Evolutionary conservation across 345 rosid genomes (phyloP), one percentile per base, ranked within the genome.

Genomic region (Pseudoturritis turrita): DNA sequence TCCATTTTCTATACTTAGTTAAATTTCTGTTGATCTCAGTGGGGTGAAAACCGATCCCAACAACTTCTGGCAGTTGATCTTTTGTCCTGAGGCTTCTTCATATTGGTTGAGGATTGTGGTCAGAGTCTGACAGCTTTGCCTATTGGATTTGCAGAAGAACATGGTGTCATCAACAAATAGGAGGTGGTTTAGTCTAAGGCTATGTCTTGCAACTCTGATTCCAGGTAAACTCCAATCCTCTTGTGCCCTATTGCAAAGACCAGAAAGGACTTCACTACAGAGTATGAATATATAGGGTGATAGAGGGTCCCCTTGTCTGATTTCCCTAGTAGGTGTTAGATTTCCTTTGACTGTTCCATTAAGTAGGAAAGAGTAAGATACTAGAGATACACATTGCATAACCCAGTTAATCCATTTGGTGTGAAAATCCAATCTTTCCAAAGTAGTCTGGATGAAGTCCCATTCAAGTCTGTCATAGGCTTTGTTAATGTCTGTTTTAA

Each of bases 191-290:
- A 28, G 3, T 3, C 6, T 28, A 1, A 6, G 31, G 31, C 31
- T 25, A n/a, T n/a, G n/a, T 18, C 23, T 1, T 0, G 23, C 4
- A 0, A 18, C 23, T 8, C 12, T 13, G 2, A 40, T 4, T 0
- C 17, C 45, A 0, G 17, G 7, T 0, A 40, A 2, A 2, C 2
- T 0, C 0, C 17, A 15, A 4, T 2, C 0, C 0, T 0, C 2
- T 39, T 39, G 15, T 0, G 44, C 44, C 1, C 4, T 39, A 3
- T 2, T 39, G 2, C 44, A 39, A 4, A 39, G 6, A 4, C 44
- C 44, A 1, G 7, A 39, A 0, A 39, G 6, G 0, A 39, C 7
- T 39, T 39, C 15, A 0, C 15, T 7, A 1, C 15, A 39, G 0
- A 39, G 6, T 0, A 39, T 39, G 6, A 39, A 13, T 3, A 39